A percentile compares a stretch with the other conserved stretches of the same genome.
Conservation (phyloP, 2,329 filamentous ascomycete genomes). For the Aspergillus proliferans region DNA sequence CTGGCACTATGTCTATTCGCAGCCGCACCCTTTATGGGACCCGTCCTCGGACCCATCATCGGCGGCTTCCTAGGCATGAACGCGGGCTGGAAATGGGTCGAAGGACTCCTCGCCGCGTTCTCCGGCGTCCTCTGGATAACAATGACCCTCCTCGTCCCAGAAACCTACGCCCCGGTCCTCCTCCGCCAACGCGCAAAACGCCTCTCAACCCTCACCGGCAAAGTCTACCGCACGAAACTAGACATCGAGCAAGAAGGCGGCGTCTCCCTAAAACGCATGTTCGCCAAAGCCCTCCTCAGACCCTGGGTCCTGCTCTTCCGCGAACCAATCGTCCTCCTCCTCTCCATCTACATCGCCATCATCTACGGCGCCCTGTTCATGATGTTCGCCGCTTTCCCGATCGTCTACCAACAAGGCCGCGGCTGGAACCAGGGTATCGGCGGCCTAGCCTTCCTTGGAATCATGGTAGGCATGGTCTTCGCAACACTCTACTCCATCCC, state of each 20-base stretch:
- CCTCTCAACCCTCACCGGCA: slow-evolving; percentile 19
- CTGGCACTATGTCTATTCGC: slow-evolving; percentile 59
- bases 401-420: slow-evolving; percentile 22
- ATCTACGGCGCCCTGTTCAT: slow-evolving; percentile 26
- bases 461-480: slow-evolving; percentile 25
- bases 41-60: slow-evolving; percentile 22
- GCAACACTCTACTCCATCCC: slow-evolving; percentile 18
- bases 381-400: slow-evolving; percentile 26
- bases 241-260: slow-evolving; percentile 19
- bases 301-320: slow-evolving; percentile 25
- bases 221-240: slow-evolving; percentile 19
- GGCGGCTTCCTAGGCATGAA: slow-evolving; percentile 26
- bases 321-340: slow-evolving; percentile 26
- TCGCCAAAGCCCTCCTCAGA: slow-evolving; percentile 20
- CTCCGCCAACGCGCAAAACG: slow-evolving; percentile 21
- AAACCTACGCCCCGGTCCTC: slow-evolving; percentile 26
- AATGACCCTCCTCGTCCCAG: slow-evolving; percentile 17
- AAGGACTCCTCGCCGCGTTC: slow-evolving; percentile 25
- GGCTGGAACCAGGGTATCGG: slow-evolving; percentile 25
- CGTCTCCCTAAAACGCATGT: slow-evolving; percentile 13
- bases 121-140: slow-evolving; percentile 24
- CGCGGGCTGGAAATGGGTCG: slow-evolving; percentile 25
- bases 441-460: slow-evolving; percentile 23
- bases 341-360: slow-evolving; percentile 25
- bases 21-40: slow-evolving; percentile 55